Evolutionary conservation across 768 basidiomycete species (phyloP), one percentile per base, ranked within the genome.

Genomic region (Leccinellum rugosiceps): DNA sequence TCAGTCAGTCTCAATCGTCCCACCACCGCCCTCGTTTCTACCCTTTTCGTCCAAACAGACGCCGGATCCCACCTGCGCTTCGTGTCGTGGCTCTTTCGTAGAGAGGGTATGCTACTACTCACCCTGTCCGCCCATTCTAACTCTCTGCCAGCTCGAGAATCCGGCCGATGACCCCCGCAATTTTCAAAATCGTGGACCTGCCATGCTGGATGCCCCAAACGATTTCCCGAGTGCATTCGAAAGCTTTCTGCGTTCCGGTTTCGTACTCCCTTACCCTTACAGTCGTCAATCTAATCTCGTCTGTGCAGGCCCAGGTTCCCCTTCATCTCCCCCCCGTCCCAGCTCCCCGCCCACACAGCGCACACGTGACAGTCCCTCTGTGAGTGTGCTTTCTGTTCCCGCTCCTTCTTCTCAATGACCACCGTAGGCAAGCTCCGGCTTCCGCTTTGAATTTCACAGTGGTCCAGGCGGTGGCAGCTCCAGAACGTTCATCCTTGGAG

Each of bases 11-110:
- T 43, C 58, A n/a, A 9, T 38, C 14, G 41, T n/a, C 30, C 32
- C 11, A 14, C 6, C 15, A 25, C 47, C 23, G 6, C 21, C 28
- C 48, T 14, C 8, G 11, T 28, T 4, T 15, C 55, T 52, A 58
- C 26, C 55, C 63, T 60, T 60, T 49, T 41, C 49, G 9, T 48
- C 25, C 23, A 30, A 51, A 23, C 67, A 93, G 91, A 80, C 84
- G 4, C 91, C 91, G 41, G 83, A 92, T 74, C 89, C 91, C 13
- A 82, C 86, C 45, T 96, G 93, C 70, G 84, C 92, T 50, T 88
- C 86, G 23, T 96, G 93, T 73, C 79, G 82, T 62, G 80, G 92
- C 6, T 79, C 84, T 19, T 96, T 96, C 65, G 88, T 95, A 3
- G 92, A 94, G 72, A 87, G 81, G 79, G 92, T 65, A 1, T 34